A percentile compares a stretch with the other conserved stretches of the same genome.
phyloP scores from a whole-genome alignment of 768 basidiomycete species.

The Phanerochaete carnosa region DNA sequence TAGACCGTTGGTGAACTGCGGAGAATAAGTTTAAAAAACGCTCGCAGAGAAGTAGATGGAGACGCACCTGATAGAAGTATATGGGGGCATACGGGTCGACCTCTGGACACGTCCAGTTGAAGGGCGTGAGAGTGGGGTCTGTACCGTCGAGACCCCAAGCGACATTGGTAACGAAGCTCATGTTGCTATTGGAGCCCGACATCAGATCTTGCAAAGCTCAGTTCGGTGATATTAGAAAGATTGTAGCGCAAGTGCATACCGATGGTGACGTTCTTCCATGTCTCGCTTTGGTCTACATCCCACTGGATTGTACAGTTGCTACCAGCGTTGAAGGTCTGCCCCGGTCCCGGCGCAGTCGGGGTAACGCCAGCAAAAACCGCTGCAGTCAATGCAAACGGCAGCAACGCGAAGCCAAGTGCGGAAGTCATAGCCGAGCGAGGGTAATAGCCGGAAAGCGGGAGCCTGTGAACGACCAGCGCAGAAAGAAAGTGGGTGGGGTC shows the following conservation, averaged over 20 bases:
- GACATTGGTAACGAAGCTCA: conserved; percentile 30
- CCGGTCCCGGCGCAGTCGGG: conserved; percentile 38
- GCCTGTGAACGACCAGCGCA: not conserved
- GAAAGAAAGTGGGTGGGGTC: conserved; percentile 3
- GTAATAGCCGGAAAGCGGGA: not conserved
- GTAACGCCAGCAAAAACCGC: conserved; percentile 20
- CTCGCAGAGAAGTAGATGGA: not conserved
- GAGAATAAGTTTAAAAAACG: not conserved
- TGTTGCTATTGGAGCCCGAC: conserved; percentile 36
- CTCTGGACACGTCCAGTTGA: conserved; percentile 34
- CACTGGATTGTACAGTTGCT: conserved; percentile 33
- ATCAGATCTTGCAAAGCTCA: conserved; percentile 28
- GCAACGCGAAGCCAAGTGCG: not conserved
- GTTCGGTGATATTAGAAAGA: not conserved
- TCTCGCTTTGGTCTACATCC: conserved; percentile 26
- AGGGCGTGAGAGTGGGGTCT: conserved; percentile 27
- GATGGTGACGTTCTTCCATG: conserved; percentile 37
- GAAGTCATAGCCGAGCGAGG: not conserved
- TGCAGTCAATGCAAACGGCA: conserved; percentile 7
- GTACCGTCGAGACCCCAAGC: conserved; percentile 31
- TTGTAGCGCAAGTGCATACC: conserved; percentile 19
- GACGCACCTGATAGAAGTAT: conserved; percentile 38
- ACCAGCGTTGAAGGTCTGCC: conserved; percentile 31
- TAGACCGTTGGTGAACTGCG: conserved; percentile 30
- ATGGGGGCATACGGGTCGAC: conserved; percentile 35